A percentile compares a stretch with the other conserved stretches of the same genome.
Conservation (phyloP, 257 asterid species). For the Marsdenia floribunda region DNA sequence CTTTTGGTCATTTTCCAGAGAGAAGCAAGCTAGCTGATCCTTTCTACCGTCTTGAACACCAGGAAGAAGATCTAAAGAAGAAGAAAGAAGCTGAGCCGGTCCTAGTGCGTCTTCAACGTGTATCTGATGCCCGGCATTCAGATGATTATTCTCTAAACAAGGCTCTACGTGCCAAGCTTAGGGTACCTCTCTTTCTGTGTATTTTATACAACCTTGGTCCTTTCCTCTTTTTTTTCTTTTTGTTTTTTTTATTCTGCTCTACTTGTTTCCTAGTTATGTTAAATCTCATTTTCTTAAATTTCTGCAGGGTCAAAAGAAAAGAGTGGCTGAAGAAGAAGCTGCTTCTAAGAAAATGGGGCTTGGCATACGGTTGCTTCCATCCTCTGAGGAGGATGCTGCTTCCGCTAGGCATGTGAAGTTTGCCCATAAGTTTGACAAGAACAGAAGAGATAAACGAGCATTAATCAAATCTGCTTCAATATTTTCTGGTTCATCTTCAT, state of each 20-base stretch:
- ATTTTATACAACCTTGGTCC: neutral
- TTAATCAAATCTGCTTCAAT: slow-evolving; percentile 65
- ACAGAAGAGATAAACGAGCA: slow-evolving; percentile 73
- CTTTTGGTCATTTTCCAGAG: slow-evolving; percentile 35
- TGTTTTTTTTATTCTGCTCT: too few relatives aligned
- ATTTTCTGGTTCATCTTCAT: slow-evolving; percentile 45
- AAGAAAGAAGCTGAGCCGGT: slow-evolving; percentile 91
- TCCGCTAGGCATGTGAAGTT: slow-evolving; percentile 63
- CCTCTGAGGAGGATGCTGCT: slow-evolving; percentile 63
- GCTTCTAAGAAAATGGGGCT: slow-evolving; percentile 63
- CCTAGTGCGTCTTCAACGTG: slow-evolving; percentile 79
- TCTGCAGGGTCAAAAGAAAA: slow-evolving; percentile 56
- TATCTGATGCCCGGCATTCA: slow-evolving; percentile 77
- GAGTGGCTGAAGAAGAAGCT: slow-evolving; percentile 91
- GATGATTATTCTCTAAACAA: slow-evolving; percentile 84
- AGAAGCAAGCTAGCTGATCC: slow-evolving; percentile 76
- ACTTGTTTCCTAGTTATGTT: neutral
- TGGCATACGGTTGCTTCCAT: slow-evolving; percentile 70
- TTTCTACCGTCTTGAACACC: slow-evolving; percentile 88
- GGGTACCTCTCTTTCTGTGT: slow-evolving; percentile 30
- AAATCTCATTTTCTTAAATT: neutral
- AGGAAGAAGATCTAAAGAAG: slow-evolving; percentile 83
- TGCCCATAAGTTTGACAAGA: slow-evolving; percentile 56
- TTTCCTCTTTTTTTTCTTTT: too few relatives aligned
- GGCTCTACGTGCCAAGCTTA: slow-evolving; percentile 64